These are phyloP conservation scores for Trichoderma sp. DNA, from an alignment of 2,329 filamentous ascomycete genomes.

Conservation along the genomic window DNA sequence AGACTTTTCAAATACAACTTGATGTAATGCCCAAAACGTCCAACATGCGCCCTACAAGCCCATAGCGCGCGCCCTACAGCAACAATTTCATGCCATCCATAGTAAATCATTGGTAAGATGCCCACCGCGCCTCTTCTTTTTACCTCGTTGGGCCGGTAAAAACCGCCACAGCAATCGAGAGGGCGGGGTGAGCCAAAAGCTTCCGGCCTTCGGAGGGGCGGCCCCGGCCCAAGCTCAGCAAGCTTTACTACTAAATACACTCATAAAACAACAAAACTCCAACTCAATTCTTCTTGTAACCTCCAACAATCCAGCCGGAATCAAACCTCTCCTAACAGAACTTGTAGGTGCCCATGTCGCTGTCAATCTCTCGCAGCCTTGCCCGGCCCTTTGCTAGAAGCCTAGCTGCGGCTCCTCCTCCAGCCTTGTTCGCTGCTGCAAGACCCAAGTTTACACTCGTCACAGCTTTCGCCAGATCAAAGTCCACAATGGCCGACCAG, in stretches of 20 bases:
- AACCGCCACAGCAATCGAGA: constrained; percentile 19
- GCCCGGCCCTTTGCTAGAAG: constrained; percentile 19
- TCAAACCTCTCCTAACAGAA: not conserved
- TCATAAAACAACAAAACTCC: not conserved
- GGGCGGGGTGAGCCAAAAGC: constrained; percentile 11
- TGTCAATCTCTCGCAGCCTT: constrained; percentile 26
- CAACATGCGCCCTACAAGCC: not conserved
- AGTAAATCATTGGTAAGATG: not conserved
- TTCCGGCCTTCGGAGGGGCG: constrained; percentile 19
- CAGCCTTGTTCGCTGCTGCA: constrained; percentile 12
- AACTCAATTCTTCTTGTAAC: not conserved
- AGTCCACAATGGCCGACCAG: constrained; percentile 50
- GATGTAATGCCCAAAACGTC: not conserved
- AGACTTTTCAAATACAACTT: not conserved
- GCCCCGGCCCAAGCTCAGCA: not conserved
- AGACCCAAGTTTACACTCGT: constrained; percentile 35
- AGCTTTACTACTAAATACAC: constrained; percentile 7
- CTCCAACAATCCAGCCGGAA: not conserved
- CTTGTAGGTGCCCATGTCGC: constrained; percentile 32
- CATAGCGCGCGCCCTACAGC: not conserved
- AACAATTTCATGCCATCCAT: not conserved
- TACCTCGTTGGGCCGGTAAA: constrained; percentile 24
- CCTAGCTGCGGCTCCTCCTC: constrained; percentile 14
- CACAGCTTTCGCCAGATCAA: constrained; percentile 32
- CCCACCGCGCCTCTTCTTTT: constrained; percentile 3